Conservation (phyloP, 495 filamentous ascomycete species). For the Aspergillus sclerotioniger region DNA sequence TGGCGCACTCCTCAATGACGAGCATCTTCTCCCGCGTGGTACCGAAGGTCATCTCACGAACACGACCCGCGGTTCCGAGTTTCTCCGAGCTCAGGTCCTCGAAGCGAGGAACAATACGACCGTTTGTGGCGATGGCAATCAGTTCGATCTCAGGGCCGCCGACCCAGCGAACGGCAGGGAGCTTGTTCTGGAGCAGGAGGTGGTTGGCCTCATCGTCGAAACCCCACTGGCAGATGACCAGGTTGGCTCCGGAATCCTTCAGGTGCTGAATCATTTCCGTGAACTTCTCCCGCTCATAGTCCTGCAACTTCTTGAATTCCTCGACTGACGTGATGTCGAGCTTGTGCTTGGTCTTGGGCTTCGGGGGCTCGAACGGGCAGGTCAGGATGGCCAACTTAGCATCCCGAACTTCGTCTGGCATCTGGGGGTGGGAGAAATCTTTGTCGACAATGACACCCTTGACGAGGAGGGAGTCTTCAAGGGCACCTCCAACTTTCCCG, state of each 20-base stretch:
- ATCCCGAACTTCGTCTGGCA: slow-evolving; percentile 90
- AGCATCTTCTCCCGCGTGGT: slow-evolving; percentile 99
- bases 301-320: slow-evolving; percentile 95
- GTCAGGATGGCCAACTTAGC: slow-evolving; percentile 97
- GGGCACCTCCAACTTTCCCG: slow-evolving; percentile 90
- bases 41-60: slow-evolving; percentile 93
- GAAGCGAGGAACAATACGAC: slow-evolving; percentile 94
- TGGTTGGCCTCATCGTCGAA: slow-evolving; percentile 99
- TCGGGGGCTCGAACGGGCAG: slow-evolving; percentile 98
- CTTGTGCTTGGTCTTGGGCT: slow-evolving; percentile 99
- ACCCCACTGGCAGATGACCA: slow-evolving; percentile 99
- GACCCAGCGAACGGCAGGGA: slow-evolving; percentile 97
- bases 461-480: slow-evolving; percentile 93
- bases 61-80: slow-evolving; percentile 83
- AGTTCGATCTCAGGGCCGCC: slow-evolving; percentile 97
- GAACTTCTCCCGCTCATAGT: slow-evolving; percentile 93
- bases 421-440: slow-evolving; percentile 99
- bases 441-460: slow-evolving; percentile 99
- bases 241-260: slow-evolving; percentile 94
- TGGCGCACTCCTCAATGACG: slow-evolving; percentile 98
- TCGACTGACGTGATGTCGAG: slow-evolving; percentile 96
- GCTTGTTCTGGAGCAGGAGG: slow-evolving; percentile 88
- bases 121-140: slow-evolving; percentile 97
- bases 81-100: slow-evolving; percentile 90
- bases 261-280: slow-evolving; percentile 98